Evolutionary conservation across 768 basidiomycete species (phyloP), one percentile per base, ranked within the genome.

Genomic region (Austroboletus festivus): DNA sequence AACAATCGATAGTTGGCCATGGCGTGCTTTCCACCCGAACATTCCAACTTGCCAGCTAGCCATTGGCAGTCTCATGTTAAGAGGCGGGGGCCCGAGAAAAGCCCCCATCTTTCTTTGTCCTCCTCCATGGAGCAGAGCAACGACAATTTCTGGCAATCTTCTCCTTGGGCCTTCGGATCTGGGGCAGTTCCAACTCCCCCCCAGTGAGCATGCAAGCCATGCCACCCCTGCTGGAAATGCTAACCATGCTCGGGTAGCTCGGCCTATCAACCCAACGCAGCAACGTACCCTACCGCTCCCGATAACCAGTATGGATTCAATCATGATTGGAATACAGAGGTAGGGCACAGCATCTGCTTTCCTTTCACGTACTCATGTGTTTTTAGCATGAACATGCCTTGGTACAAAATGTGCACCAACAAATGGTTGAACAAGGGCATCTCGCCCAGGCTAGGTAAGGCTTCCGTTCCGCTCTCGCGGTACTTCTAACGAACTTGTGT

Each of bases 341-440:
- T 61, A 37, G 11, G 26, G 4, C 20, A 42, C 11, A 0, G 3
- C 5, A 23, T 11, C 4, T 12, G 9, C 11, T 23, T 8, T 12
- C 16, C 9, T 12, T 9, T 30, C 9, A 9, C 0, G 7, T 8
- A 18, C 37, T 54, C n/a, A 54, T 18, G 2, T 10, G 2, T 13
- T 16, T n/a, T 31, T 20, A 57, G 58, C 35, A 59, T 0, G 13
- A 20, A 19, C 24, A 50, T n/a, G 7, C 7, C 4, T 6, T 57
- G 1, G 2, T 53, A 16, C 19, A 37, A 5, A 0, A 24, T 16
- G 34, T 12, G 5, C 13, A 7, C 31, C 31, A n/a, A 7, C 34
- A 52, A 9, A 34, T 15, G 21, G 4, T 5, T 28, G 6, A 28
- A 0, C 12, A 2, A 11, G 31, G 13, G 12, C 5, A 47, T 16